phyloP scores from a whole-genome alignment of 345 rosid genomes.

The Populus alba region DNA sequence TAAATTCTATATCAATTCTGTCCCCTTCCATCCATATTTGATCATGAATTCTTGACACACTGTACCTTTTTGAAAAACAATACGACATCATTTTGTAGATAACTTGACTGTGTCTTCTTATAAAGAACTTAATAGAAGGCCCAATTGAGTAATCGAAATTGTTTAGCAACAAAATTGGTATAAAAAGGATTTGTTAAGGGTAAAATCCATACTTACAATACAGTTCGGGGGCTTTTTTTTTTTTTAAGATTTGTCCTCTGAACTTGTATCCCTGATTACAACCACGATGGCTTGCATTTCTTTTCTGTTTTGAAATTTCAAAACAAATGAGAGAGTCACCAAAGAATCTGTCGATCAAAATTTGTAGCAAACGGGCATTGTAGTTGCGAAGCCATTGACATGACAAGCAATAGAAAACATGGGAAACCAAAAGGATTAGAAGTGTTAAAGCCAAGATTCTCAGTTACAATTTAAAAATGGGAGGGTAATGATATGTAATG shows the following conservation, averaged over 20 bases:
- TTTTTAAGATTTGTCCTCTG: neutral
- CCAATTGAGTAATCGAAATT: neutral
- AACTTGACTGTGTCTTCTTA: neutral
- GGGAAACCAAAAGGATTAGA: slow-evolving; percentile 5
- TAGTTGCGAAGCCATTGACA: neutral
- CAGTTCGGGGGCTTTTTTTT: neutral
- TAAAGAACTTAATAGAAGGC: neutral
- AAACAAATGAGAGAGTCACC: neutral
- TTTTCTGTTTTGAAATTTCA: neutral
- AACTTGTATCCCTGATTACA: neutral
- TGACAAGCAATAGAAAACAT: neutral
- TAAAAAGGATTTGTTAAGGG: neutral
- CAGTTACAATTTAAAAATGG: slow-evolving; percentile 15
- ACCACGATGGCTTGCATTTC: neutral
- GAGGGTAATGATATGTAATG: slow-evolving; percentile 19
- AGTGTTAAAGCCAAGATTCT: slow-evolving; percentile 13
- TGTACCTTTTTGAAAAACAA: too few relatives aligned
- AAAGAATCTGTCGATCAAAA: neutral
- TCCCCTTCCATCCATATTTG: neutral
- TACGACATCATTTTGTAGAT: neutral
- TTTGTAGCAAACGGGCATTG: neutral
- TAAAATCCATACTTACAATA: neutral
- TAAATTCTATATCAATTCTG: neutral
- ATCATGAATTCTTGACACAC: neutral
- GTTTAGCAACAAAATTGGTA: neutral